These are phyloP conservation scores for Mrakia gelida DNA, from an alignment of 768 basidiomycete species.

Conservation along the genomic window DNA sequence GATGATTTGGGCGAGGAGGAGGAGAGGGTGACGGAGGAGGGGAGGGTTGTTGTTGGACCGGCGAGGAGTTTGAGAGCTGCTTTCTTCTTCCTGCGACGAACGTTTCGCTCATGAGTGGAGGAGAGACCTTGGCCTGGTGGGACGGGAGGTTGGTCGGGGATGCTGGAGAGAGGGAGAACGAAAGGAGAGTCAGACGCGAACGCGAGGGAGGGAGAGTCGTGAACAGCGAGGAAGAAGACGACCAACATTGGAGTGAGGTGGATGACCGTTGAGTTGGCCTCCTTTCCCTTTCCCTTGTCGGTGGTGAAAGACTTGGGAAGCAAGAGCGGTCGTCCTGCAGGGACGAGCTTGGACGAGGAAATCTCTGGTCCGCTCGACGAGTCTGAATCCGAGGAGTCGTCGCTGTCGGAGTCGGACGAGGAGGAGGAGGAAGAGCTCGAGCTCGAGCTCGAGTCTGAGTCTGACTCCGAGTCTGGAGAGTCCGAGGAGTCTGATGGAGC, in stretches of 20 bases:
- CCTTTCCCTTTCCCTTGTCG: slow-evolving; percentile 5
- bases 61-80: slow-evolving; percentile 15
- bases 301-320: neutral
- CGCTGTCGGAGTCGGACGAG: slow-evolving; percentile 13
- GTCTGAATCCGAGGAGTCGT: slow-evolving; percentile 4
- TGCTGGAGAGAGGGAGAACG: slow-evolving; percentile 7
- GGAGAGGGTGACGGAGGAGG: neutral
- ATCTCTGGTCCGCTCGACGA: slow-evolving; percentile 14
- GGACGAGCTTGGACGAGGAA: slow-evolving; percentile 9
- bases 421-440: neutral
- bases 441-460: slow-evolving; percentile 5
- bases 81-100: slow-evolving; percentile 27
- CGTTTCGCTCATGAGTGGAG: slow-evolving; percentile 27
- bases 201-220: no score
- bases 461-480: slow-evolving; percentile 7
- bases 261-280: neutral
- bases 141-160: slow-evolving; percentile 25
- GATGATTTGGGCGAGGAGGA: neutral
- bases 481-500: neutral
- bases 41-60: neutral
- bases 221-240: neutral
- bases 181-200: neutral
- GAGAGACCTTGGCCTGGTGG: slow-evolving; percentile 24
- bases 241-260: slow-evolving; percentile 4
- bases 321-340: neutral